These are phyloP conservation scores for Lycium ferocissimum DNA, from an alignment of 257 asterid genomes.

Conservation along the genomic window DNA sequence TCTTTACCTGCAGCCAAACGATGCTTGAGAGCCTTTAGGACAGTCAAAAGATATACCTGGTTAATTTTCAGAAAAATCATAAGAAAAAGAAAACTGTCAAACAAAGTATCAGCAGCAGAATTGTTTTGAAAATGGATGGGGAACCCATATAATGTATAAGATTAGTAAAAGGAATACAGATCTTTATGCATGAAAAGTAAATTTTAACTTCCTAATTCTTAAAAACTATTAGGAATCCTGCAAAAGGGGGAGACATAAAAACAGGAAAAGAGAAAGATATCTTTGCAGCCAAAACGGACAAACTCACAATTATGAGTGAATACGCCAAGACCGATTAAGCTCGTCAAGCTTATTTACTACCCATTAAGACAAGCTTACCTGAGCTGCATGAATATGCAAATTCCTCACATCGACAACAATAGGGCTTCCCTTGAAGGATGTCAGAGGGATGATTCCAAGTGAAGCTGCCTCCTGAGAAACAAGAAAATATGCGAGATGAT, in stretches of 20 bases:
- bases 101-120: conserved; percentile 26
- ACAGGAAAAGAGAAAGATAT: conserved; percentile 11
- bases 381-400: conserved; percentile 67
- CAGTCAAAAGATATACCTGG: conserved; percentile 93
- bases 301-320: conserved; percentile 23
- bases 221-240: conserved; percentile 13
- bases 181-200: not conserved
- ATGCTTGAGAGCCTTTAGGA: conserved; percentile 90
- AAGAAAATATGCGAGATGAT: conserved; percentile 34
- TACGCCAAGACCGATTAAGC: not conserved
- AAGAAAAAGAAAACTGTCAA: conserved; percentile 33
- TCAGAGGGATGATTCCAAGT: conserved; percentile 74
- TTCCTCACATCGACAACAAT: conserved; percentile 71
- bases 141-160: not conserved
- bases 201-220: not conserved
- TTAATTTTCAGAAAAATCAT: conserved; percentile 34
- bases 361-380: conserved; percentile 60
- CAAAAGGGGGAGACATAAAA: not conserved
- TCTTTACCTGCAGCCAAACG: conserved; percentile 93
- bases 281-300: conserved; percentile 4
- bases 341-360: not conserved
- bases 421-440: conserved; percentile 70
- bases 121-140: conserved; percentile 24
- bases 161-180: not conserved
- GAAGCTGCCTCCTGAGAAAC: conserved; percentile 86